Percentiles rank a stretch among this genome's conserved stretches.
These are phyloP conservation scores for Trichoderma atrobrunneum DNA, from an alignment of 2,329 filamentous ascomycete genomes.

Conservation along the genomic window DNA sequence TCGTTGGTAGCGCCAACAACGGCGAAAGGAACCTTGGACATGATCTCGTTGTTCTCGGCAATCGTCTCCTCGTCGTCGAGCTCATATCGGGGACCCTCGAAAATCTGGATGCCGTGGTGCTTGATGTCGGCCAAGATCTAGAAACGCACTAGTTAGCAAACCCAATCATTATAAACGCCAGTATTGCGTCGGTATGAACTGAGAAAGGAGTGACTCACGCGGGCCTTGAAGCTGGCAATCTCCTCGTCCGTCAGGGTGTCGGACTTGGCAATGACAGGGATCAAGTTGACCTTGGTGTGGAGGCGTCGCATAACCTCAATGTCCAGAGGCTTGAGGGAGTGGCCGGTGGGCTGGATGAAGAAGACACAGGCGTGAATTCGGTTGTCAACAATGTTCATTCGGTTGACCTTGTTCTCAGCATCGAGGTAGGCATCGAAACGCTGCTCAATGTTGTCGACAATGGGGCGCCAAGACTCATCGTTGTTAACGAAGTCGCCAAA, in stretches of 20 bases:
- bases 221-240: slow-evolving; percentile 88
- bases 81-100: slow-evolving; percentile 97
- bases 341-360: slow-evolving; percentile 98
- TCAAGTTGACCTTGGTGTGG: slow-evolving; percentile 99
- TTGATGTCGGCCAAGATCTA: slow-evolving; percentile 97
- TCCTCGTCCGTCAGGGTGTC: slow-evolving; percentile 98
- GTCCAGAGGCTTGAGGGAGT: slow-evolving; percentile 96
- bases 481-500: slow-evolving; percentile 99
- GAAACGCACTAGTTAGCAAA: neutral
- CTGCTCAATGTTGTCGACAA: slow-evolving; percentile 99
- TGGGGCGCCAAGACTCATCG: slow-evolving; percentile 97
- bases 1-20: slow-evolving; percentile 97
- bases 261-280: slow-evolving; percentile 97
- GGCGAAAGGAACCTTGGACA: slow-evolving; percentile 99
- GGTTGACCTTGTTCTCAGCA: slow-evolving; percentile 99
- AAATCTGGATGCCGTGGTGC: slow-evolving; percentile 97
- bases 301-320: slow-evolving; percentile 99
- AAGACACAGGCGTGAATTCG: slow-evolving; percentile 98
- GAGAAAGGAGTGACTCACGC: slow-evolving; percentile 62
- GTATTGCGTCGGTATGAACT: neutral
- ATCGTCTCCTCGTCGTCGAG: slow-evolving; percentile 99
- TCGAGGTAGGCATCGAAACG: slow-evolving; percentile 97
- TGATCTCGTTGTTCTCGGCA: slow-evolving; percentile 99
- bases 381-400: slow-evolving; percentile 99
- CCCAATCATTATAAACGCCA: neutral